Conservation (phyloP, 768 basidiomycete species). For the Lentinus brumalis region DNA sequence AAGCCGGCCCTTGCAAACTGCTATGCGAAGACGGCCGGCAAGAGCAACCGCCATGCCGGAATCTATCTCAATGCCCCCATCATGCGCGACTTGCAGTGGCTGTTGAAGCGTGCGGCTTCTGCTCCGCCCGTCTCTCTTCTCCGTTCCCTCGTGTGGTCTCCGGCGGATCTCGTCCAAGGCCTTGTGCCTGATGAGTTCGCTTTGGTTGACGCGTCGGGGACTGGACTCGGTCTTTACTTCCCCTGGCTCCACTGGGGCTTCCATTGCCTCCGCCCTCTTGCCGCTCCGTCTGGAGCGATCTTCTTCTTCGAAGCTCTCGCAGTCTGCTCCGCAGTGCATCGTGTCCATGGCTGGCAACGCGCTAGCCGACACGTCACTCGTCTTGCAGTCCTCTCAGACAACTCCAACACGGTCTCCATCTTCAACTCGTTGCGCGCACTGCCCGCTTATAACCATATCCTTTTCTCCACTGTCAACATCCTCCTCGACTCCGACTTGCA, state of each 20-base stretch:
- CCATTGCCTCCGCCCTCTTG: background rate
- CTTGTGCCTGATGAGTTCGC: constrained; percentile 15
- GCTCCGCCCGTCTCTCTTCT: constrained; percentile 30
- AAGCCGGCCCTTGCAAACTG: constrained; percentile 30
- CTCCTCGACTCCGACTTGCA: constrained; percentile 15
- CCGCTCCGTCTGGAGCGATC: background rate
- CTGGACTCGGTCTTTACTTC: constrained; percentile 26
- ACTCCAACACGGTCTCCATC: constrained; percentile 27
- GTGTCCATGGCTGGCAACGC: background rate
- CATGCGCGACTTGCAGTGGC: no score
- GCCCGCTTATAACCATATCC: no score
- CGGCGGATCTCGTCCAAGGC: constrained; percentile 4
- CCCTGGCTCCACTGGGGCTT: background rate
- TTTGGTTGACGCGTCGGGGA: constrained; percentile 24
- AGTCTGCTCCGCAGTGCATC: constrained; percentile 2
- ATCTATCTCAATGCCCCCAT: constrained; percentile 35
- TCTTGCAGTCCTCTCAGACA: constrained; percentile 22
- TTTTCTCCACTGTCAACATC: constrained; percentile 16
- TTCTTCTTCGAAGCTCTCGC: constrained; percentile 17
- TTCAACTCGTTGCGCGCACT: no score
- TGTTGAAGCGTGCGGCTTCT: no score
- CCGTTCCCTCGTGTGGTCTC: background rate
- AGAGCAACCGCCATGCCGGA: background rate
- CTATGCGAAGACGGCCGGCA: constrained; percentile 36
- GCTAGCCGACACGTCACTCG: background rate